Evolutionary conservation across 2,329 filamentous ascomycete species (phyloP).

Genomic region (Fusarium torreyae): DNA sequence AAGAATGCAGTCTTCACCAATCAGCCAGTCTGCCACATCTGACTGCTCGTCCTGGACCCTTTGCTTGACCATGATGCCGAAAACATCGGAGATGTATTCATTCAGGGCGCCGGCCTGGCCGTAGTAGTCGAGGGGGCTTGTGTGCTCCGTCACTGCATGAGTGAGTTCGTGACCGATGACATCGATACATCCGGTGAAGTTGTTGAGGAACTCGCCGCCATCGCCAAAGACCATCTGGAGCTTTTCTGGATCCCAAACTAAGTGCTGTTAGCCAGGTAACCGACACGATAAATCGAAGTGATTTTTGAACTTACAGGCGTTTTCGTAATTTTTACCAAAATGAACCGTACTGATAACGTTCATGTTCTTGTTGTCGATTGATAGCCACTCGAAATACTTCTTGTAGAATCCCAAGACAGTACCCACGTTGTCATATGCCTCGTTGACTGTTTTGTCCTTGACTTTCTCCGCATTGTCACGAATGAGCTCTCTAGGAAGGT

Average conservation of each 20-base stretch:
- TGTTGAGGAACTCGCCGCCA: slow-evolving; percentile 65
- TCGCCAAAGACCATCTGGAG: slow-evolving; percentile 71
- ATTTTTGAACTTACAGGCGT: slow-evolving; percentile 60
- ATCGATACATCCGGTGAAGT: slow-evolving; percentile 68
- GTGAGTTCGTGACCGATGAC: slow-evolving; percentile 72
- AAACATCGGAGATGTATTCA: slow-evolving; percentile 70
- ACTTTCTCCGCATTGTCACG: slow-evolving; percentile 60
- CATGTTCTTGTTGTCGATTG: slow-evolving; percentile 66
- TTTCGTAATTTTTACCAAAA: slow-evolving; percentile 65
- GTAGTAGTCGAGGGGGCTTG: slow-evolving; percentile 65
- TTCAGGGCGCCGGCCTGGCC: slow-evolving; percentile 69
- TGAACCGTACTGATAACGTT: slow-evolving; percentile 68
- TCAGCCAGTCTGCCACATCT: slow-evolving; percentile 67
- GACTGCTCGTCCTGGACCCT: slow-evolving; percentile 62
- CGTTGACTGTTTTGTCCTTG: slow-evolving; percentile 62
- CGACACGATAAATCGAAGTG: neutral
- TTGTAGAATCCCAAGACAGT: slow-evolving; percentile 66
- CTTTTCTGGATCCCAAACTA: slow-evolving; percentile 65
- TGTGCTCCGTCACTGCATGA: slow-evolving; percentile 68
- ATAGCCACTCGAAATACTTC: slow-evolving; percentile 65
- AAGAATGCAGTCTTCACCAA: slow-evolving; percentile 67
- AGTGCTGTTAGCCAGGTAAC: neutral
- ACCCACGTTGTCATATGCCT: slow-evolving; percentile 66
- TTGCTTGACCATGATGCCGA: slow-evolving; percentile 72
- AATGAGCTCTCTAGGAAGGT: slow-evolving; percentile 61